Percentiles rank a stretch among this genome's conserved stretches.
Conservation (phyloP, 1,139 yeast species). For the Saccharomyces hybrid region DNA sequence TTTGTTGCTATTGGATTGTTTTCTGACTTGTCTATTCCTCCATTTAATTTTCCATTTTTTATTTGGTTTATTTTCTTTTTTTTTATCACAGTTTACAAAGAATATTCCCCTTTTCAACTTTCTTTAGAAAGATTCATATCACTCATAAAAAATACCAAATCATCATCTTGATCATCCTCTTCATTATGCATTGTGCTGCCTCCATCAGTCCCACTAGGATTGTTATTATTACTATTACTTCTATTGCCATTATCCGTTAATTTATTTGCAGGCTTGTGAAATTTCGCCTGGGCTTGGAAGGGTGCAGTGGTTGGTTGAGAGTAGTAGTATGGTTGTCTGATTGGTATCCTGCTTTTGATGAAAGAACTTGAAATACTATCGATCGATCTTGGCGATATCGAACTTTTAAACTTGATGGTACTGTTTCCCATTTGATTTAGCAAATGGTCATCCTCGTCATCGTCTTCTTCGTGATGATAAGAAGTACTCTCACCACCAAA, state of each 20-base stretch:
- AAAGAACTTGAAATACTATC: conserved; percentile 26
- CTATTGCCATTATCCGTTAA: conserved; percentile 16
- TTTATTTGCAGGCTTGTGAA: conserved; percentile 33
- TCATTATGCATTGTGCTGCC: conserved; percentile 3
- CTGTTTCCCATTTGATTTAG: conserved; percentile 5
- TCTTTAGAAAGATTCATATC: conserved; percentile 52
- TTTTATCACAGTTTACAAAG: background rate
- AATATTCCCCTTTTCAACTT: background rate
- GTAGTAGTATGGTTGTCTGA: conserved; percentile 27
- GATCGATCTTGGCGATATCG: conserved; percentile 26
- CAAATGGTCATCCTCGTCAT: conserved; percentile 17
- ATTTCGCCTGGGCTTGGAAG: conserved; percentile 34
- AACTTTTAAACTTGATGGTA: conserved; percentile 10
- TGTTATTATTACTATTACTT: conserved; percentile 6
- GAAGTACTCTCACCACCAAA: conserved; percentile 14
- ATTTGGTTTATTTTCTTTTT: background rate
- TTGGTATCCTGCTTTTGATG: conserved; percentile 21
- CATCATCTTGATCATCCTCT: conserved; percentile 64
- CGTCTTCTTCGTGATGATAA: conserved; percentile 14
- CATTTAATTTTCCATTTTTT: background rate
- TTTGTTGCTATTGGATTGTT: background rate
- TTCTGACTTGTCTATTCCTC: background rate
- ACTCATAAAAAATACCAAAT: conserved; percentile 79
- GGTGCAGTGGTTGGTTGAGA: conserved; percentile 35
- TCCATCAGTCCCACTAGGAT: conserved; percentile 6